Base-by-base conservation (phyloP, 345 rosid species). In the Citrus glauca region DNA sequence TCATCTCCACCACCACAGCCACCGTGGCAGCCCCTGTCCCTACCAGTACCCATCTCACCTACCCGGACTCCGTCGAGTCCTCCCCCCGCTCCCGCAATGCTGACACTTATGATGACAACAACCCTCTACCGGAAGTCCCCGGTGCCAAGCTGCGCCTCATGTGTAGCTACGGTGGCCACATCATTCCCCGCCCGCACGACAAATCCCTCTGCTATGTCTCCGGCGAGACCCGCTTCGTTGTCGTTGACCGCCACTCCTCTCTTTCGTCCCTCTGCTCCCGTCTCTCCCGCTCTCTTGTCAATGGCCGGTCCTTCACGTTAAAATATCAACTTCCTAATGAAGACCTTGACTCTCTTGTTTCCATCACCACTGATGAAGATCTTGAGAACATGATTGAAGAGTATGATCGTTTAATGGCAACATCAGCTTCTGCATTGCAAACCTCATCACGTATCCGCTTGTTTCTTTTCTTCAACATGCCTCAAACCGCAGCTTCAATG, bases 141-240 rank as follows among this genome's bases (percentile, higher is more conserved):
- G 89, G 88, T 9, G 81, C 88, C 53, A 93, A 87, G 81, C 95
- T 92, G 74, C 92, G 95, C n/a, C 84, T 95, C 0, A 93, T 95
- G 97, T 93, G 98, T 81, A 92, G 97, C 84, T 92, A 82, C 50
- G 93, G 92, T 8, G 98, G 98, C 28, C 98, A 90, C 78, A 95
- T 95, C 75, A 86, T 95, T 83, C 98, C 98, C 77, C 95, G 98
- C 20, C 97, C 98, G 4, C 97, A 93, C 71, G 92, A 95, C 86
- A 93, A 89, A 76, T 80, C 93, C 20, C 87, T 95, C 72, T 86
- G 90, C 81, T 95, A 95, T 42, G 83, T 91, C 9, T 92, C 91
- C 67, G 98, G 97, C 2, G 92, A 91, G 77, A 92, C 92, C 4
- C 91, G 92, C 24, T 81, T 92, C 0, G 87, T 92, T 2, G 92